These are phyloP conservation scores for Byssochlamys sp. DNA, from an alignment of 2,329 filamentous ascomycete species.

Conservation along the genomic window DNA sequence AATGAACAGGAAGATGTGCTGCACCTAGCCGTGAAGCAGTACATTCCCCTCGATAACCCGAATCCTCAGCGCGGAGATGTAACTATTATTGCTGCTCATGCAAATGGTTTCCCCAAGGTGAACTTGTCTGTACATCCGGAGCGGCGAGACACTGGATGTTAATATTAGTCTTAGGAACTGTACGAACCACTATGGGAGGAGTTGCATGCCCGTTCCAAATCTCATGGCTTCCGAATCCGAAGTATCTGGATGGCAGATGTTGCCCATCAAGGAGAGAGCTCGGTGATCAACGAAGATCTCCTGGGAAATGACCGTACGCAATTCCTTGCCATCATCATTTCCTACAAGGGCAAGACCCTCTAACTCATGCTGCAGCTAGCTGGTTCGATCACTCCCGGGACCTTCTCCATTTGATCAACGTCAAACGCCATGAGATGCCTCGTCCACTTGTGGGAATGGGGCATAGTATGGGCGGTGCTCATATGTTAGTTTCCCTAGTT, in stretches of 20 bases:
- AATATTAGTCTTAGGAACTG: slow-evolving; percentile 53
- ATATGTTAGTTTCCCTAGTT: slow-evolving; percentile 40
- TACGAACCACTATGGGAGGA: slow-evolving; percentile 92
- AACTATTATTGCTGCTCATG: slow-evolving; percentile 77
- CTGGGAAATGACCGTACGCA: slow-evolving; percentile 74
- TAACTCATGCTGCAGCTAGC: slow-evolving; percentile 46
- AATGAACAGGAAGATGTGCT: slow-evolving; percentile 65
- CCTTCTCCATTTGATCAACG: slow-evolving; percentile 73
- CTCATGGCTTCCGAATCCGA: slow-evolving; percentile 59
- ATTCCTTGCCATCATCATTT: not conserved
- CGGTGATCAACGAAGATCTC: slow-evolving; percentile 62
- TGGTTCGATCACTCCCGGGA: slow-evolving; percentile 84
- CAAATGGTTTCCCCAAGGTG: slow-evolving; percentile 87
- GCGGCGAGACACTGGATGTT: slow-evolving; percentile 1
- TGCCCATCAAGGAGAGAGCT: slow-evolving; percentile 73
- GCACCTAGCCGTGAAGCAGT: slow-evolving; percentile 73
- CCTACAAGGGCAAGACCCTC: not conserved
- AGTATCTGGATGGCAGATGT: slow-evolving; percentile 84
- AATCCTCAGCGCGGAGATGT: slow-evolving; percentile 63
- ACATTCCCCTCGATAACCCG: slow-evolving; percentile 64
- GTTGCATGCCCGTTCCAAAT: slow-evolving; percentile 50
- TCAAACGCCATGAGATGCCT: slow-evolving; percentile 68
- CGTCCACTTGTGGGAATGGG: slow-evolving; percentile 75
- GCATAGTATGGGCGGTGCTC: slow-evolving; percentile 77
- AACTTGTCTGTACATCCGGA: not conserved